phyloP scores from a whole-genome alignment of 768 basidiomycete genomes.

The button mushroom (Agaricus bisporus) region DNA sequence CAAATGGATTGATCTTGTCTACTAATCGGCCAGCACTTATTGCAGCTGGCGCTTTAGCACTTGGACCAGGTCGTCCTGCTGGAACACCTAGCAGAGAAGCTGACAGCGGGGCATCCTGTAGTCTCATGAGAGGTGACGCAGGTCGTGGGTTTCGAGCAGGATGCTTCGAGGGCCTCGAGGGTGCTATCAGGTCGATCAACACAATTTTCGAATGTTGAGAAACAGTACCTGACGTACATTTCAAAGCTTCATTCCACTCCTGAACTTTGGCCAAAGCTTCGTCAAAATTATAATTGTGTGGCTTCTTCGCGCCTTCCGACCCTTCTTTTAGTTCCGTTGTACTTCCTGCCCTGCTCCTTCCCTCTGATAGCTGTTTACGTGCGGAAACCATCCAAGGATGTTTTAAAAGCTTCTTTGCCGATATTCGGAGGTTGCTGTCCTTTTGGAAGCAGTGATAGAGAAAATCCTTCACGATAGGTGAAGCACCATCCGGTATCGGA shows the following conservation, averaged over 20 bases:
- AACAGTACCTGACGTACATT: conserved; percentile 45
- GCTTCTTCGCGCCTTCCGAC: conserved; percentile 33
- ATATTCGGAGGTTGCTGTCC: conserved; percentile 89
- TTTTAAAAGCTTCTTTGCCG: conserved; percentile 84
- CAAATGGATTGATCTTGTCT: conserved; percentile 58
- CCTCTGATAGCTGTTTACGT: conserved; percentile 60
- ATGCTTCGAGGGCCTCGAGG: conserved; percentile 69
- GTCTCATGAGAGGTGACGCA: conserved; percentile 39
- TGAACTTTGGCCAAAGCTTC: conserved; percentile 93
- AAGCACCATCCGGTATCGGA: conserved; percentile 92
- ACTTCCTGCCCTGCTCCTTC: conserved; percentile 25
- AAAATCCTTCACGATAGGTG: conserved; percentile 94
- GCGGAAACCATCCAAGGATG: conserved; percentile 97
- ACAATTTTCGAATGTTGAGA: conserved; percentile 9
- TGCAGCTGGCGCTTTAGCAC: conserved; percentile 17
- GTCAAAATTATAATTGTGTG: conserved; percentile 86
- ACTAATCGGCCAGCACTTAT: conserved; percentile 34
- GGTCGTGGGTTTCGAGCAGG: conserved; percentile 43
- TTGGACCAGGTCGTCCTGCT: conserved; percentile 21
- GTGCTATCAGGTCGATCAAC: conserved; percentile 38
- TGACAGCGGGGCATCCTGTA: conserved; percentile 26
- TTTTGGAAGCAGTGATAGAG: conserved; percentile 98
- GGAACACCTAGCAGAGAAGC: conserved; percentile 25
- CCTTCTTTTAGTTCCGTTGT: conserved; percentile 29
- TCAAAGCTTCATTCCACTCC: conserved; percentile 97